A percentile compares a stretch with the other conserved stretches of the same genome.
Evolutionary conservation across 345 rosid species (phyloP).

Genomic region (Linum usitatissimum): DNA sequence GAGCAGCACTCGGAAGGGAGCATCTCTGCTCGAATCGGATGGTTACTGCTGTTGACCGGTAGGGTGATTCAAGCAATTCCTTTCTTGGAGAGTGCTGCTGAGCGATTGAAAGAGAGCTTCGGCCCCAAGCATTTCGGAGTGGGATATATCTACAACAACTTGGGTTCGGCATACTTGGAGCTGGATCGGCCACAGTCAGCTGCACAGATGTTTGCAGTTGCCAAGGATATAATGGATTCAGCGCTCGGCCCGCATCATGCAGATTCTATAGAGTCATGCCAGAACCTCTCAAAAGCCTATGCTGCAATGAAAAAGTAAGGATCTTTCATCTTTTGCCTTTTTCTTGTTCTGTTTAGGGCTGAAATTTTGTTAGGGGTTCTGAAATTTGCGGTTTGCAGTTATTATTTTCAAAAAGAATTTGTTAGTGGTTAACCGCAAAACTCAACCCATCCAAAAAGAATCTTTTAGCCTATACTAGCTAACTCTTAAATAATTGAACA

Average conservation of each 20-base stretch:
- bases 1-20: constrained; percentile 86
- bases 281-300: constrained; percentile 87
- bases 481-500: too few species aligned
- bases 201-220: constrained; percentile 88
- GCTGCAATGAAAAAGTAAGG: constrained; percentile 69
- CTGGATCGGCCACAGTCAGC: constrained; percentile 87
- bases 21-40: constrained; percentile 84
- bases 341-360: constrained; percentile 1
- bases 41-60: constrained; percentile 76
- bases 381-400: too few species aligned
- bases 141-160: constrained; percentile 80
- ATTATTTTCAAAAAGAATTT: too few species aligned
- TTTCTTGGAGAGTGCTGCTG: constrained; percentile 75
- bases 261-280: constrained; percentile 84
- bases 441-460: too few species aligned
- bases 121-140: constrained; percentile 91
- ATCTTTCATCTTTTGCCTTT: neutral
- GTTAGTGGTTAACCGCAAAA: too few species aligned
- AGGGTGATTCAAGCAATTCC: constrained; percentile 79
- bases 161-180: constrained; percentile 93
- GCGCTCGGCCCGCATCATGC: constrained; percentile 89
- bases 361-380: too few species aligned
- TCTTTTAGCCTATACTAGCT: too few species aligned
- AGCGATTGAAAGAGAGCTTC: constrained; percentile 76
- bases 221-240: constrained; percentile 87